Conservation (phyloP, 2,329 filamentous ascomycete genomes). For the Talaromyces sp. region DNA sequence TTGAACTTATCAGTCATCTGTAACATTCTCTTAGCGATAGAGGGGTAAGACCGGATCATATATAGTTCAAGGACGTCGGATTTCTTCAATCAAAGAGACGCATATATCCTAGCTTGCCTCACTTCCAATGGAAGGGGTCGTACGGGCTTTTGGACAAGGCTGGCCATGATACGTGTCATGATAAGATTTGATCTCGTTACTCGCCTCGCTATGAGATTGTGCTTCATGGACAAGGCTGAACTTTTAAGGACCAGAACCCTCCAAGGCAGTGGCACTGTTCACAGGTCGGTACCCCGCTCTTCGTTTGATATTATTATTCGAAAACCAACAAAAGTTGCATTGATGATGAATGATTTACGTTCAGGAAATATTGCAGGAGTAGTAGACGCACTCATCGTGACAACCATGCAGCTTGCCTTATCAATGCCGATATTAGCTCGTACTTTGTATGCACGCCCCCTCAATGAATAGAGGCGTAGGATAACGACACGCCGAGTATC, state of each 20-base stretch:
- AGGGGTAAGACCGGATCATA: not conserved
- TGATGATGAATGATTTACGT: not conserved
- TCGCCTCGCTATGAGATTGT: not conserved
- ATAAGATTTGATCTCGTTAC: not conserved
- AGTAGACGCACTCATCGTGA: not conserved
- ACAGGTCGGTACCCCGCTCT: not conserved
- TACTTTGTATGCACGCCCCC: not conserved
- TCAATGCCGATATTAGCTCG: constrained; percentile 1
- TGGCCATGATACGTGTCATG: constrained; percentile 3
- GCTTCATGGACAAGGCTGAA: constrained; percentile 16
- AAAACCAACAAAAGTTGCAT: constrained; percentile 5
- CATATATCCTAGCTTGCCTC: constrained; percentile 4
- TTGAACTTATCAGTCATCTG: not conserved
- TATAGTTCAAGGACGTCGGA: constrained; percentile 1
- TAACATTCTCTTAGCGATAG: not conserved
- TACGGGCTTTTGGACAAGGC: not conserved
- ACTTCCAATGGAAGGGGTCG: not conserved
- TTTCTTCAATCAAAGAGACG: not conserved
- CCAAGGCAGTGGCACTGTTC: not conserved
- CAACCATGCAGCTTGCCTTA: constrained; percentile 4
- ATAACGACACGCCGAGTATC: not conserved
- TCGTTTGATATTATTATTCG: not conserved
- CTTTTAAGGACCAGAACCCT: not conserved
- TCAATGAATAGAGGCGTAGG: not conserved
- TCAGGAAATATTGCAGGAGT: not conserved